phyloP scores from a whole-genome alignment of 1,284 basidiomycete species.

The Tremellales sp. region DNA sequence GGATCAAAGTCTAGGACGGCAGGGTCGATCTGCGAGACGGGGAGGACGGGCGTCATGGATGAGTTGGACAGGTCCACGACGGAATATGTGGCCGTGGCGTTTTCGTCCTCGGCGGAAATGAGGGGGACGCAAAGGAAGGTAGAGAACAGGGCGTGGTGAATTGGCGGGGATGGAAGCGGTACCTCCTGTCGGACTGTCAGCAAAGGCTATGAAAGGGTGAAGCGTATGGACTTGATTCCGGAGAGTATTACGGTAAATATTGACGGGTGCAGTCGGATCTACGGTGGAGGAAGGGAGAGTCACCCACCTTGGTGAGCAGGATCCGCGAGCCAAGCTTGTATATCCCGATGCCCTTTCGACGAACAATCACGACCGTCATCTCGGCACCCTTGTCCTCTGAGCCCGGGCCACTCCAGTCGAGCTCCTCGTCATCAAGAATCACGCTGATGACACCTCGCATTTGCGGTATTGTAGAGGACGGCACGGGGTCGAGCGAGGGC shows the following conservation, averaged over 20 bases:
- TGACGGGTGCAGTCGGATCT: not conserved
- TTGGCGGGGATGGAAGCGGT: conserved; percentile 63
- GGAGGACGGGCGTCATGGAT: conserved; percentile 66
- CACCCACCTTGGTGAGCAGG: conserved; percentile 57
- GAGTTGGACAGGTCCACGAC: conserved; percentile 69
- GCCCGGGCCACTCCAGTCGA: conserved; percentile 60
- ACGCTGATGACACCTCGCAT: conserved; percentile 73
- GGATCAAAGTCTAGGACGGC: conserved; percentile 37
- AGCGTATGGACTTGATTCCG: not conserved
- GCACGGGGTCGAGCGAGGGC: conserved; percentile 69
- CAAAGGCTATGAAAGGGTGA: conserved; percentile 22
- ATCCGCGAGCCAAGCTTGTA: conserved; percentile 63
- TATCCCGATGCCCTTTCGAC: conserved; percentile 63
- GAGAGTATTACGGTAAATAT: not conserved
- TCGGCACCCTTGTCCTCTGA: conserved; percentile 54
- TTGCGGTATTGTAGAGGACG: conserved; percentile 60
- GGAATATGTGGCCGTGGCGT: conserved; percentile 59
- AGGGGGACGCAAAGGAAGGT: conserved; percentile 66
- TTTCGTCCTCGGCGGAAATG: conserved; percentile 52
- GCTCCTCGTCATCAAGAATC: conserved; percentile 66
- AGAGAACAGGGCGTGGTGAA: conserved; percentile 62
- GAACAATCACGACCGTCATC: conserved; percentile 74
- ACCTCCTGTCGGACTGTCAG: conserved; percentile 60
- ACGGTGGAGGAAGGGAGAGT: not conserved
- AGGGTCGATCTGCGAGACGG: conserved; percentile 64